These are phyloP conservation scores for Globisporangium emineosum DNA, from an alignment of 352 stramenopile species.

Conservation along the genomic window DNA sequence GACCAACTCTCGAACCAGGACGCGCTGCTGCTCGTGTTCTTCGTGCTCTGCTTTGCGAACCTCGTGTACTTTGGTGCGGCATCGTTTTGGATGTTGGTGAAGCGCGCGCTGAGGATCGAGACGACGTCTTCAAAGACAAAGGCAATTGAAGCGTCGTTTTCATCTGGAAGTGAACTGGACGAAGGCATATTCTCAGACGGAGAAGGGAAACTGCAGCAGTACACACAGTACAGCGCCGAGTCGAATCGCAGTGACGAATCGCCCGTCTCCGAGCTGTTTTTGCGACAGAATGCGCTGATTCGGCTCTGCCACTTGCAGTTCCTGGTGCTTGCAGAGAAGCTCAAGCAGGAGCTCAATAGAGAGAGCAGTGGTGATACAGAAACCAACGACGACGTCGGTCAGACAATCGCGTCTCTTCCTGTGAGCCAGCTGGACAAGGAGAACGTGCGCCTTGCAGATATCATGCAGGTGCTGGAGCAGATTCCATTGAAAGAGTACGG, in stretches of 20 bases:
- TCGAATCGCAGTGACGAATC: neutral
- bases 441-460: slow-evolving; percentile 14
- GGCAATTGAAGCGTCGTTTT: neutral
- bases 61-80: slow-evolving; percentile 26
- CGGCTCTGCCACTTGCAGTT: slow-evolving; percentile 46
- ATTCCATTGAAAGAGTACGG: slow-evolving; percentile 35
- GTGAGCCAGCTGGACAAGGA: slow-evolving; percentile 15
- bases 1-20: slow-evolving; percentile 46
- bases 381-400: neutral
- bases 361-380: slow-evolving; percentile 17
- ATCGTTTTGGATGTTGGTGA: slow-evolving; percentile 28
- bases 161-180: slow-evolving; percentile 2
- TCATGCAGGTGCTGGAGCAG: slow-evolving; percentile 27
- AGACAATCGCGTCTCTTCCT: slow-evolving; percentile 31
- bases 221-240: neutral
- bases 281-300: slow-evolving; percentile 26
- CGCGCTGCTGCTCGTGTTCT: slow-evolving; percentile 36
- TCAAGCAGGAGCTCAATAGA: slow-evolving; percentile 40
- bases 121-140: neutral
- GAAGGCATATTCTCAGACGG: neutral
- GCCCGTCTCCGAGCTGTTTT: slow-evolving; percentile 5
- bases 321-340: slow-evolving; percentile 38
- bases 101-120: neutral
- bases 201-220: slow-evolving; percentile 1
- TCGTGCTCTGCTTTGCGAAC: slow-evolving; percentile 29